Conservation (phyloP, 106 monocot species). For the Vanilla planifolia region DNA sequence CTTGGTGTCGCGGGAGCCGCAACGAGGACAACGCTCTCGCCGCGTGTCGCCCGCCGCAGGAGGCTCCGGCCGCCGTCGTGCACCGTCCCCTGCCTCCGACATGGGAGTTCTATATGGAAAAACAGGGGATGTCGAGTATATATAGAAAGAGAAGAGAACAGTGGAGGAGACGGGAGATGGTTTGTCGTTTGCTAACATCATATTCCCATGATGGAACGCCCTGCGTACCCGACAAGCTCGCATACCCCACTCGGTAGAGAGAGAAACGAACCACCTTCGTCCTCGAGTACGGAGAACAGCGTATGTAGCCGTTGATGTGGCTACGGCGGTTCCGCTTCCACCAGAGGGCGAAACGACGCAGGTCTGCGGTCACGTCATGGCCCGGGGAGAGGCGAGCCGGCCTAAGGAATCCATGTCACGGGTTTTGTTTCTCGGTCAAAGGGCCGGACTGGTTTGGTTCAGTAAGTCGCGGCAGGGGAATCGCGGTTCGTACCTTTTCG, state of each 20-base stretch:
- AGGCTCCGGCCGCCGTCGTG: not conserved
- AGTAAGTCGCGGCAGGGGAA: conserved; percentile 3
- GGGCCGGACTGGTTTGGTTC: not conserved
- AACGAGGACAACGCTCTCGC: not conserved
- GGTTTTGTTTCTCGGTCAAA: conserved; percentile 7
- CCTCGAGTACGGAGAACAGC: not conserved
- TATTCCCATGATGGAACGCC: not conserved
- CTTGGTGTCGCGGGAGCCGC: conserved; percentile 28
- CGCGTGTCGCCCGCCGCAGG: no score
- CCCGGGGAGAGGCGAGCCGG: not conserved
- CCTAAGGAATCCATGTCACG: conserved; percentile 4
- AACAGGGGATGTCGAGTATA: not conserved
- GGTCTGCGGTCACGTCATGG: not conserved
- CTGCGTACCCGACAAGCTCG: not conserved
- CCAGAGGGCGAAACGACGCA: conserved; percentile 6
- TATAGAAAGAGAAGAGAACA: not conserved
- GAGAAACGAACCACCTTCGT: not conserved
- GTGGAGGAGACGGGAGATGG: not conserved
- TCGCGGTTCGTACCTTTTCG: not conserved
- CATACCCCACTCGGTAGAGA: not conserved
- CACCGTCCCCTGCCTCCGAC: no score
- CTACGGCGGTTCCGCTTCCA: conserved; percentile 3
- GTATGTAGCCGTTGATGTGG: not conserved
- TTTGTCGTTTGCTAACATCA: not conserved
- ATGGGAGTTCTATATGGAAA: not conserved